Evolutionary conservation across 2,329 filamentous ascomycete species (phyloP), one percentile per base, ranked within the genome.

Genomic region (Emergomyces orientalis): DNA sequence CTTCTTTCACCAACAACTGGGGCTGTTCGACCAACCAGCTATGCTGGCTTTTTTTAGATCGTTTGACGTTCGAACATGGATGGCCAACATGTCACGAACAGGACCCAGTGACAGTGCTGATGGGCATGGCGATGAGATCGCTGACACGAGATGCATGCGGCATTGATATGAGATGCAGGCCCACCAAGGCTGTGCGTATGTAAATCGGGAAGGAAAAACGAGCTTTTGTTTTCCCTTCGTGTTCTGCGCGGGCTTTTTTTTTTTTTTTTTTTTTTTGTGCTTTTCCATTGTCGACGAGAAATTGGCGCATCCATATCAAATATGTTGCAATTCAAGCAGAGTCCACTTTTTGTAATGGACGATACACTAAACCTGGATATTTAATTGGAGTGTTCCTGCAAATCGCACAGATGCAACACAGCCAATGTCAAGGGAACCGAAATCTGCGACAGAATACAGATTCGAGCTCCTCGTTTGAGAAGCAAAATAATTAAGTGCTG

Each of bases 31-130:
- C 55, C 55, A 58, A 58, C 34, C 32, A 58, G 13, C 34, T 27
- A 17, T 30, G 55, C 25, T 41, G 8, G n/a, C 55, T 58, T 27
- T 58, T 58, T 58, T 58, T 58, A 58, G 37, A 39, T 51, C 47
- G 47, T 30, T 51, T 30, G 25, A 17, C 47, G 30, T 17, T 37
- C 13, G 25, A 51, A 51, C 47, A 25, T 30, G 47, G 47, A 51
- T 51, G 25, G 25, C 30, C 47, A 37, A 7, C 30, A 37, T 6
- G 8, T 37, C 52, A 55, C 30, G 52, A 22, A 55, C 51, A 34
- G 25, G 43, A n/a, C 9, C 9, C 8, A n/a, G 45, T 2, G 22
- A 25, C 3, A 4, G 47, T 19, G 25, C 25, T 51, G 13, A 8
- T 51, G 47, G 25, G 25, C 14, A 25, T 51, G 47, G 47, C 47